Conservation (phyloP, 2,329 filamentous ascomycete species). For the Lachnellula subtilissima region DNA sequence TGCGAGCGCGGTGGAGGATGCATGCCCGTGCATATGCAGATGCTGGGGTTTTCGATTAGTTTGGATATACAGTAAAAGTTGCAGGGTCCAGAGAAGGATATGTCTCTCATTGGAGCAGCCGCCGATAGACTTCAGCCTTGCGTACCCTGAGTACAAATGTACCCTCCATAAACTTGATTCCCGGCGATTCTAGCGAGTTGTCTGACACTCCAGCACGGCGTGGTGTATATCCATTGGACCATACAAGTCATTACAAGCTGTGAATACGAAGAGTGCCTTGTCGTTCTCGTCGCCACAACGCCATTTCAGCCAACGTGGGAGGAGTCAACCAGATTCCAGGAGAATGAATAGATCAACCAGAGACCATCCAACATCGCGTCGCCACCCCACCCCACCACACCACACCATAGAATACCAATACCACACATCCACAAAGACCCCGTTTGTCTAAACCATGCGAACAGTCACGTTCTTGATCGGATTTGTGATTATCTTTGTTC, state of each 20-base stretch:
- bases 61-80: neutral
- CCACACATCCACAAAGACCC: too few species aligned
- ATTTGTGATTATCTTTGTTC: neutral
- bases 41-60: neutral
- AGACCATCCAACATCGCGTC: too few species aligned
- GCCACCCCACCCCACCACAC: too few species aligned
- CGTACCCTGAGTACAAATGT: neutral
- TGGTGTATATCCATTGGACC: too few species aligned
- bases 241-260: neutral
- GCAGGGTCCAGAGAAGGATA: neutral
- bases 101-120: neutral
- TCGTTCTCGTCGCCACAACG: too few species aligned
- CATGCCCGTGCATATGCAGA: neutral
- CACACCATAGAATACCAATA: too few species aligned
- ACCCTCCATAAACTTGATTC: too few species aligned
- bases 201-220: too few species aligned
- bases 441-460: neutral
- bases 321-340: too few species aligned
- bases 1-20: neutral
- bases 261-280: neutral
- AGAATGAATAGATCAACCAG: too few species aligned
- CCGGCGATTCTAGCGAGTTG: too few species aligned
- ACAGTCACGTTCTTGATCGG: neutral
- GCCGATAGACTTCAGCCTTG: neutral
- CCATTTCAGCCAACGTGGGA: too few species aligned